Conservation (phyloP, 768 basidiomycete species). For the Tricholoma sp. region DNA sequence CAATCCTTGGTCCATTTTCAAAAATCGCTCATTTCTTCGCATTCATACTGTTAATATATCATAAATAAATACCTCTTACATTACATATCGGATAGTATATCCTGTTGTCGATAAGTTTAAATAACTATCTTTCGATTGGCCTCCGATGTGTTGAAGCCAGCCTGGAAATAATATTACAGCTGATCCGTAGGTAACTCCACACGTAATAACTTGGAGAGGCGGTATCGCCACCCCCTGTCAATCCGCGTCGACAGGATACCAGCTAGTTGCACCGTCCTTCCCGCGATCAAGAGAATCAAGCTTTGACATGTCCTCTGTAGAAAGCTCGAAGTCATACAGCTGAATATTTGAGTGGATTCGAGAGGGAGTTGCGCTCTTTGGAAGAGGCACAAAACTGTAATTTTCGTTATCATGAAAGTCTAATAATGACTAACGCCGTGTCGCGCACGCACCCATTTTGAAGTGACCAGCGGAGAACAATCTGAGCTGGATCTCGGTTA, state of each 20-base stretch:
- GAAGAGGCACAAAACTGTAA: conserved; percentile 70
- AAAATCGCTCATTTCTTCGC: background rate
- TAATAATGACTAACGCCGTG: background rate
- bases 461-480: conserved; percentile 87
- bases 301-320: conserved; percentile 53
- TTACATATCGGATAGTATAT: conserved; percentile 11
- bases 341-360: conserved; percentile 73
- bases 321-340: conserved; percentile 72
- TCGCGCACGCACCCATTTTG: conserved; percentile 61
- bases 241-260: conserved; percentile 74
- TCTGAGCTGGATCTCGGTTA: conserved; percentile 63
- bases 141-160: background rate
- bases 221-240: conserved; percentile 15
- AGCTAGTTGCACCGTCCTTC: conserved; percentile 66
- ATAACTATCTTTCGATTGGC: background rate
- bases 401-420: background rate
- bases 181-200: background rate
- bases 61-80: conserved; percentile 14
- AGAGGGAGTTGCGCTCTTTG: conserved; percentile 68
- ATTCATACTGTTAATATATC: conserved; percentile 1
- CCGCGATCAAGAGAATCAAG: conserved; percentile 73
- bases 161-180: background rate
- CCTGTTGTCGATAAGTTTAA: background rate
- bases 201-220: background rate
- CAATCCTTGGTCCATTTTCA: background rate